phyloP scores from a whole-genome alignment of 257 asterid genomes.

The Sherardia arvensis region DNA sequence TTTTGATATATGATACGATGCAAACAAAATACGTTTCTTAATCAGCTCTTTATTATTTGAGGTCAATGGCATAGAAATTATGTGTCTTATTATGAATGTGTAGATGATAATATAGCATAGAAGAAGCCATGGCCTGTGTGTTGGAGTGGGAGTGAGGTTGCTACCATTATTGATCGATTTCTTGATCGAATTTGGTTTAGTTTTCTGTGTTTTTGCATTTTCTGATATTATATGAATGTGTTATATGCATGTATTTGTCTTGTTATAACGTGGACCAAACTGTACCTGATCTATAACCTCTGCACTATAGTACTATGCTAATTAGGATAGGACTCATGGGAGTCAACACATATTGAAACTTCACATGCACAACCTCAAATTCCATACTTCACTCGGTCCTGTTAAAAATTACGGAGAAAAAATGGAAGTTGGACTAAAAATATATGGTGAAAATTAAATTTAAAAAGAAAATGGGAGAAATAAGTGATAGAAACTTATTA shows the following conservation, averaged over 20 bases:
- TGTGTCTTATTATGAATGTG: neutral
- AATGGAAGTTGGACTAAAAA: too few species aligned
- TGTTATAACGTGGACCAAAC: conserved; percentile 28
- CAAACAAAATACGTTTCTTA: too few species aligned
- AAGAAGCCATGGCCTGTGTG: neutral
- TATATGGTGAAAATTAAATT: too few species aligned
- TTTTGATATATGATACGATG: neutral
- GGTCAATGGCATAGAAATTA: neutral
- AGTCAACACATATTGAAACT: conserved; percentile 36
- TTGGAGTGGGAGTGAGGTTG: neutral
- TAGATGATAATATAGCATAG: neutral
- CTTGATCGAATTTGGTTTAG: neutral
- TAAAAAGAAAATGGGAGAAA: too few species aligned
- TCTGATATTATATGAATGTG: neutral
- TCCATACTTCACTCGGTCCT: neutral
- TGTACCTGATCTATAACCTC: conserved; percentile 57
- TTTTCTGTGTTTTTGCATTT: too few species aligned
- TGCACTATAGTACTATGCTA: neutral
- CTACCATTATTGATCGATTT: neutral
- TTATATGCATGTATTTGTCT: conserved; percentile 14
- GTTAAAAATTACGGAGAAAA: too few species aligned
- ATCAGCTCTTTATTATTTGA: neutral
- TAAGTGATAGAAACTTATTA: too few species aligned
- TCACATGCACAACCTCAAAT: neutral
- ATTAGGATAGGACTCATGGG: conserved; percentile 17